Base-by-base conservation (phyloP, 2,329 filamentous ascomycete species). In the Sordariomycetes sp. region DNA sequence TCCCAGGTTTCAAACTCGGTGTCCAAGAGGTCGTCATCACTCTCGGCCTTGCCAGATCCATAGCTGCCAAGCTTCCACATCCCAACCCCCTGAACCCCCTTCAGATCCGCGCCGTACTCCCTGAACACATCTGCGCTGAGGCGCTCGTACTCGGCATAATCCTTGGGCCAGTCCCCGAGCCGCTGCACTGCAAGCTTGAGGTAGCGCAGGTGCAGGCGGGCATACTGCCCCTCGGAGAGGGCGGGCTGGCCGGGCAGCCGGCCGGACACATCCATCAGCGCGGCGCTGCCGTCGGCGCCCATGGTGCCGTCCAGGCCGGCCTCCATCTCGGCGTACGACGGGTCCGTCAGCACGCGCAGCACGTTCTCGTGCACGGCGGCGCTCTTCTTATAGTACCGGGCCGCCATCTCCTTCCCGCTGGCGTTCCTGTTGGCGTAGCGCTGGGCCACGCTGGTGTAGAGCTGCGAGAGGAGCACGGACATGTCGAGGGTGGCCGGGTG, bases 51-150 rank as follows among this genome's bases (percentile, higher is more conserved):
- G 3, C 77, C 77, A 8, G 60, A 58, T 0, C 76, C 76, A 62
- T 73, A 78, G 0, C 64, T 67, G 65, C 76, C 75, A 14, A 73
- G 65, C 57, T 71, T 66, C 76, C 76, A 78, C 67, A 75, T 76
- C 67, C 78, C 76, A 0, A 76, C 72, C 1, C 74, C 74, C 59
- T 74, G 71, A 0, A 71, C 65, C 1, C 70, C 71, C 62, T 73
- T 71, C 64, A 78, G 66, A 32, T 71, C 68, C 4, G 62, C 59
- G 3, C 66, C 66, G 61, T 73, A 79, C 20, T 67, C 65, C 5
- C 67, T 62, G 65, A 76, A 76, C 7, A 79, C 55, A 54, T 76
- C 69, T 0, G 70, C 71, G 54, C 75, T 77, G 57, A 81, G 65
- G 4, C 68, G 69, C 64, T 78, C 72, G 61, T 79, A 80, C 63